These are phyloP conservation scores for Cercophora scortea DNA, from an alignment of 495 filamentous ascomycete species.

Conservation along the genomic window DNA sequence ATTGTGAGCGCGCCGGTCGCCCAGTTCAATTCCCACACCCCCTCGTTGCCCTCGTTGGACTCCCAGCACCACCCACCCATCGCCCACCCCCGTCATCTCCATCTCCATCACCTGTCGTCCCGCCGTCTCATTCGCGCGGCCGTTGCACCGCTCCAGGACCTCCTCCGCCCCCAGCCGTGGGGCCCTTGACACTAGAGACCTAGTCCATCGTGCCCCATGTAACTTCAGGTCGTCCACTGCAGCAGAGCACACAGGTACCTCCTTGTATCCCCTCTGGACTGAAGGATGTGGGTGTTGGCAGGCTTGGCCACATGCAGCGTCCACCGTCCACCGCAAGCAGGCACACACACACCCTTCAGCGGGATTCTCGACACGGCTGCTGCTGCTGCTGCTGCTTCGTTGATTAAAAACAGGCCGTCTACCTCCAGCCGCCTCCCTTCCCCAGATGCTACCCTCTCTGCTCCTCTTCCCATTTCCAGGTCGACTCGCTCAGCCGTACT, in stretches of 20 bases:
- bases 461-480: constrained; percentile 7
- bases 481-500: constrained; percentile 21
- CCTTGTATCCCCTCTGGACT: neutral
- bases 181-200: constrained; percentile 4
- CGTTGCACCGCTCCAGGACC: constrained; percentile 19
- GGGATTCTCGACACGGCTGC: too few relatives aligned
- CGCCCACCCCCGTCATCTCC: neutral
- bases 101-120: constrained; percentile 10
- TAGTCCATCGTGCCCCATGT: constrained; percentile 18
- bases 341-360: too few relatives aligned
- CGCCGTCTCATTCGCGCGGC: constrained; percentile 11
- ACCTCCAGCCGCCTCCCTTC: neutral
- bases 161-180: constrained; percentile 14
- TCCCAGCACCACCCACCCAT: neutral
- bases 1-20: neutral
- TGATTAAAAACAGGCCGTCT: constrained; percentile 9
- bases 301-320: neutral
- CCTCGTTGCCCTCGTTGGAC: neutral
- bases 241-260: neutral
- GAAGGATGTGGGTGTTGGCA: neutral
- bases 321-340: neutral
- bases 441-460: constrained; percentile 4
- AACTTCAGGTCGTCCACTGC: constrained; percentile 1
- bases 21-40: neutral
- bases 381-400: neutral